phyloP scores from a whole-genome alignment of 257 asterid genomes.

The Thymus quinquecostatus region DNA sequence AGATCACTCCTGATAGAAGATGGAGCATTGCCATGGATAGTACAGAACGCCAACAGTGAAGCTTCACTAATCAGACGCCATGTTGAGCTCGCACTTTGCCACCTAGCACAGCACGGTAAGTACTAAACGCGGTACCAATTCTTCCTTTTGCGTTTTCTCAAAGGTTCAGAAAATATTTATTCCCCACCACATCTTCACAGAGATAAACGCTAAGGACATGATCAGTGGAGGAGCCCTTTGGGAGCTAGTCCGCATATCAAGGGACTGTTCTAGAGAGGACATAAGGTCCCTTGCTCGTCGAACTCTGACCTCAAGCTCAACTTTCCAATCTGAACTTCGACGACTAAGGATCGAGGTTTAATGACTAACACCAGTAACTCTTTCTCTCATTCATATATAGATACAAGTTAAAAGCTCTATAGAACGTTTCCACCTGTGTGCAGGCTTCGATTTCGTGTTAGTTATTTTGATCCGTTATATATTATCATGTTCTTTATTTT shows the following conservation, averaged over 20 bases:
- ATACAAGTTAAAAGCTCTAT: conserved; percentile 22
- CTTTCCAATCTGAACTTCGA: conserved; percentile 76
- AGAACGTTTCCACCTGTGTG: conserved; percentile 9
- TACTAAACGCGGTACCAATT: not conserved
- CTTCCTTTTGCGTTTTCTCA: not conserved
- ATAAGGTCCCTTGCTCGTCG: conserved; percentile 90
- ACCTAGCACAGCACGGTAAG: conserved; percentile 97
- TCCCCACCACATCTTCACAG: conserved; percentile 42
- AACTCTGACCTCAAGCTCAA: conserved; percentile 84
- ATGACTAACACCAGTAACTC: conserved; percentile 21
- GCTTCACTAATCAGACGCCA: conserved; percentile 96
- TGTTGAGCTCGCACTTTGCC: conserved; percentile 97
- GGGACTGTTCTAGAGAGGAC: conserved; percentile 97
- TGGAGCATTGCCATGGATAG: conserved; percentile 95
- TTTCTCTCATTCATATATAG: not conserved
- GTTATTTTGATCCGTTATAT: conserved; percentile 13
- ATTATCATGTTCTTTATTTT: conserved; percentile 6
- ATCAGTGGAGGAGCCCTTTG: conserved; percentile 95
- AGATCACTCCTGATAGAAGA: conserved; percentile 88
- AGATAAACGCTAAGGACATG: conserved; percentile 87
- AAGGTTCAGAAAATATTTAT: conserved; percentile 18
- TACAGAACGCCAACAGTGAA: conserved; percentile 93
- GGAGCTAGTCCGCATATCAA: conserved; percentile 98
- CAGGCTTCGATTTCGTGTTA: conserved; percentile 9
- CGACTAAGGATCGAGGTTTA: conserved; percentile 87